Percentiles rank a stretch among this genome's conserved stretches.
phyloP scores from a whole-genome alignment of 768 basidiomycete genomes.

The Daedaleopsis nitida region DNA sequence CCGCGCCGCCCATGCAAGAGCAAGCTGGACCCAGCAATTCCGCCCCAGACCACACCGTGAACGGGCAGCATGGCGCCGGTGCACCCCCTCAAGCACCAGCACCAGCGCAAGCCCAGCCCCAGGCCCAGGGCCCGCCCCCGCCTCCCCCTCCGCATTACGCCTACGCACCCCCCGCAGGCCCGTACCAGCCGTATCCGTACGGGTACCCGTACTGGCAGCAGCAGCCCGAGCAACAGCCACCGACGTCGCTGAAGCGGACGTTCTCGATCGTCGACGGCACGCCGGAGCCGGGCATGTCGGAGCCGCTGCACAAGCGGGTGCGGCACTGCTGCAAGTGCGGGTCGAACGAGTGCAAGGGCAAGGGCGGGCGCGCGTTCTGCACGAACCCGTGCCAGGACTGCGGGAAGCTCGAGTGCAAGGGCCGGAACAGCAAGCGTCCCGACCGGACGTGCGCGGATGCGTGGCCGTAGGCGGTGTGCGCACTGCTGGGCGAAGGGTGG shows the following conservation, averaged over 20 bases:
- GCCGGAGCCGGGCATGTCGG: slow-evolving; percentile 21
- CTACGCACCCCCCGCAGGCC: slow-evolving; percentile 13
- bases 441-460: slow-evolving; percentile 73
- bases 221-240: slow-evolving; percentile 13
- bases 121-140: slow-evolving; percentile 9
- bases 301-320: slow-evolving; percentile 52
- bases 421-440: slow-evolving; percentile 75
- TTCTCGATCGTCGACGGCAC: slow-evolving; percentile 28
- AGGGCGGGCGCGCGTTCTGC: slow-evolving; percentile 76
- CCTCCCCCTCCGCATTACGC: slow-evolving; percentile 17
- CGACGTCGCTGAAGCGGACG: slow-evolving; percentile 28
- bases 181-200: slow-evolving; percentile 26
- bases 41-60: slow-evolving; percentile 7
- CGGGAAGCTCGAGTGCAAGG: slow-evolving; percentile 76
- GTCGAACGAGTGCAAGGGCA: slow-evolving; percentile 79
- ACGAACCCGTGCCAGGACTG: slow-evolving; percentile 79
- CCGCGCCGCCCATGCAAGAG: slow-evolving; percentile 11
- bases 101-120: slow-evolving; percentile 10
- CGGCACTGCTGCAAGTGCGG: slow-evolving; percentile 87
- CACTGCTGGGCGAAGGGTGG: neutral
- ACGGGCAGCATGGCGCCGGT: slow-evolving; percentile 13
- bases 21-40: slow-evolving; percentile 24
- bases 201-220: slow-evolving; percentile 26
- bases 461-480: slow-evolving; percentile 32
- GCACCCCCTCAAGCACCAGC: slow-evolving; percentile 6